Percentiles rank a stretch among this genome's conserved stretches.
These are phyloP conservation scores for Candida andamanensis DNA, from an alignment of 805 yeast species.

Conservation along the genomic window DNA sequence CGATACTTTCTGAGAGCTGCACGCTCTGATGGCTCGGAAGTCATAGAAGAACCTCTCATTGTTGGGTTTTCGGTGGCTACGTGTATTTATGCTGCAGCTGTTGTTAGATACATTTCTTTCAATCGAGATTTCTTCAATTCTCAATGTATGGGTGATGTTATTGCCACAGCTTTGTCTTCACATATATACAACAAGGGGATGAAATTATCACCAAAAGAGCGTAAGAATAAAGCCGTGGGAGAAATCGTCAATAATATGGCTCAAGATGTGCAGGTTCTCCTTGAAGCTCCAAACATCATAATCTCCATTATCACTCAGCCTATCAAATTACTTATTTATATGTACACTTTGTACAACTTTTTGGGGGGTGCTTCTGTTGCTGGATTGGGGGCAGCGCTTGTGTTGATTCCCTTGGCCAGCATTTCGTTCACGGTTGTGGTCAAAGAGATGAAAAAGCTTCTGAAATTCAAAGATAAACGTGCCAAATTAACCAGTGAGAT, in stretches of 20 bases:
- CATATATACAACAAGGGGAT: conserved; percentile 25
- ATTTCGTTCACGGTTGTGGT: conserved; percentile 14
- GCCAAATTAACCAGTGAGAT: conserved; percentile 35
- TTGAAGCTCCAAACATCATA: conserved; percentile 13
- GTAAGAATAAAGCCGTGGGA: conserved; percentile 27
- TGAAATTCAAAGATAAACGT: conserved; percentile 34
- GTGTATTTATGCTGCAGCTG: conserved; percentile 21
- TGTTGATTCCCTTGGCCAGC: conserved; percentile 29
- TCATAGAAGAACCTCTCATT: conserved; percentile 17
- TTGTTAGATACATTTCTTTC: conserved; percentile 18
- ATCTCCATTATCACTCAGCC: conserved; percentile 20
- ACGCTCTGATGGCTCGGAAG: neutral
- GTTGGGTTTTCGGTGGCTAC: conserved; percentile 22
- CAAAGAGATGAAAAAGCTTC: conserved; percentile 9
- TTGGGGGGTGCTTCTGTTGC: conserved; percentile 33
- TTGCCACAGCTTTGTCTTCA: conserved; percentile 19
- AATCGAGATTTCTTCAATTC: conserved; percentile 16
- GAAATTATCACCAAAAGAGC: conserved; percentile 25
- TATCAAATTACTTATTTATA: conserved; percentile 19
- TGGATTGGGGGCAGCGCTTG: conserved; percentile 26
- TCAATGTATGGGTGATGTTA: conserved; percentile 12
- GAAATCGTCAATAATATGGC: conserved; percentile 30
- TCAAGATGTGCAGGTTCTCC: conserved; percentile 20
- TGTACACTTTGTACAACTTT: conserved; percentile 28
- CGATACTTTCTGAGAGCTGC: conserved; percentile 1